Evolutionary conservation across 441 rosid species (phyloP).

Genomic region (Pelargonium fulgidum): DNA sequence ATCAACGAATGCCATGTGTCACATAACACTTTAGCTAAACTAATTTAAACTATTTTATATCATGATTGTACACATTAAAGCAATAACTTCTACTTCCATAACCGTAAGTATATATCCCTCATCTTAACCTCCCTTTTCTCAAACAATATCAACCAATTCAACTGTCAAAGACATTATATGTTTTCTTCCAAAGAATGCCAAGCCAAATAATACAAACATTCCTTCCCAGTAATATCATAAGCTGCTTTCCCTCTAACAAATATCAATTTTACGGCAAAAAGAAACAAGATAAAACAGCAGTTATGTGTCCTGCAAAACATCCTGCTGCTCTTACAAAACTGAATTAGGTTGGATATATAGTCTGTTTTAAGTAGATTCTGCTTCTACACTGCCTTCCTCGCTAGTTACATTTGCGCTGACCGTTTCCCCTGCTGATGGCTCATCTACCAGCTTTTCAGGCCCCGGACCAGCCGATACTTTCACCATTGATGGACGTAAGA

Average conservation of each 20-base stretch:
- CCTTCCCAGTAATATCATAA: not conserved
- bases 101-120: too few species aligned
- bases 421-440: not conserved
- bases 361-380: conserved; percentile 30
- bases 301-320: conserved; percentile 7
- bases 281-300: conserved; percentile 5
- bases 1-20: too few species aligned
- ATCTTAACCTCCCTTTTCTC: too few species aligned
- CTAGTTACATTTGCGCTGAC: conserved; percentile 27
- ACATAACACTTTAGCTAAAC: too few species aligned
- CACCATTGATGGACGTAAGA: conserved; percentile 90
- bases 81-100: too few species aligned
- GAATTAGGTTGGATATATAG: not conserved
- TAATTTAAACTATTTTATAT: too few species aligned
- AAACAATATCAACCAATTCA: too few species aligned
- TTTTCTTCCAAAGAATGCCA: too few species aligned
- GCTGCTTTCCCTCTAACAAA: conserved; percentile 12
- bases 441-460: conserved; percentile 45
- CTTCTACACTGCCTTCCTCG: conserved; percentile 25
- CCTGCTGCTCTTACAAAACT: conserved; percentile 10
- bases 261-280: conserved; percentile 9
- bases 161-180: too few species aligned
- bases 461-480: conserved; percentile 98
- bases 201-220: not conserved
- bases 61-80: too few species aligned